These are phyloP conservation scores for Pharnaceum exiguum DNA, from an alignment of 148 eudicot species.

Conservation along the genomic window DNA sequence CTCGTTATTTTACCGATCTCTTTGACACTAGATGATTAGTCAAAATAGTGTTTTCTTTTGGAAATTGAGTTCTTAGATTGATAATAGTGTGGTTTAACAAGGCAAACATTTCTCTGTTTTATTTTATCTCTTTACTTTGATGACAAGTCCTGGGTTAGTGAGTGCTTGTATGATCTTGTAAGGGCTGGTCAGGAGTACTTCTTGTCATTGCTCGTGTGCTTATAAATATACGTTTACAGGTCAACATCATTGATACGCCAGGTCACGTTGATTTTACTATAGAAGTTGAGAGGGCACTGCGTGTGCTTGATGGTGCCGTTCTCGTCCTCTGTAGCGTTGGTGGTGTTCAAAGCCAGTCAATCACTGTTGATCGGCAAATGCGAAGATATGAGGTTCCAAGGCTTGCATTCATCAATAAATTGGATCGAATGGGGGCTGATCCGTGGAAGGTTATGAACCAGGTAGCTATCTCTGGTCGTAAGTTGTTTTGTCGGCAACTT, in stretches of 20 bases:
- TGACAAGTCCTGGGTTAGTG: neutral
- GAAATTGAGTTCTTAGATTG: neutral
- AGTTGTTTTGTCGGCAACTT: too few relatives aligned
- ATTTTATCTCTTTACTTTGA: too few relatives aligned
- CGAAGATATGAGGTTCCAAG: slow-evolving; percentile 95
- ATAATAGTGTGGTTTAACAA: too few relatives aligned
- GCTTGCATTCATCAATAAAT: slow-evolving; percentile 90
- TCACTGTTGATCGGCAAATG: slow-evolving; percentile 99
- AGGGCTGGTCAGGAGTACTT: neutral
- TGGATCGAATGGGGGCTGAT: slow-evolving; percentile 98
- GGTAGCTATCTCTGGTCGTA: slow-evolving; percentile 33
- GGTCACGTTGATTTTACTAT: slow-evolving; percentile 99
- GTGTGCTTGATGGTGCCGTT: slow-evolving; percentile 98
- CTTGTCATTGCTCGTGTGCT: neutral
- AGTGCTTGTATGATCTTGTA: neutral
- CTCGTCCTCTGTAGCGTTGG: slow-evolving; percentile 99
- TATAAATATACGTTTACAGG: slow-evolving; percentile 33
- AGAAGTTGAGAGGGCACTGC: slow-evolving; percentile 98
- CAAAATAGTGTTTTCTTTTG: too few relatives aligned
- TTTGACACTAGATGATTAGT: too few relatives aligned
- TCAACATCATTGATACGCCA: slow-evolving; percentile 95
- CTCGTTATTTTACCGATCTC: too few relatives aligned
- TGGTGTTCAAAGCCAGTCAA: slow-evolving; percentile 98
- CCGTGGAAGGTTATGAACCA: slow-evolving; percentile 96
- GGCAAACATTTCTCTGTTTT: too few relatives aligned